These are phyloP conservation scores for Adansonia digitata DNA, from an alignment of 345 rosid species.

Conservation along the genomic window DNA sequence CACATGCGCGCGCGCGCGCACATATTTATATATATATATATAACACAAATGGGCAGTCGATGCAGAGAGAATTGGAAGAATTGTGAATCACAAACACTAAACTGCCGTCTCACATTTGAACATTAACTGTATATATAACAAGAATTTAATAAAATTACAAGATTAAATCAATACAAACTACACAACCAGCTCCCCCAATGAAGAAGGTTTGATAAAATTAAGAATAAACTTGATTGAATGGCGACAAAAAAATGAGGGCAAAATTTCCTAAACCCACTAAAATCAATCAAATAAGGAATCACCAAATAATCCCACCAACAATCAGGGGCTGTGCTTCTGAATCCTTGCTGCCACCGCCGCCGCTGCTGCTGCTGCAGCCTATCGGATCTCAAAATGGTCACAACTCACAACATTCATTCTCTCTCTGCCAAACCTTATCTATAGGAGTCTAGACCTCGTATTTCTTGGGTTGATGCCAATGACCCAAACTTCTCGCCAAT, in stretches of 20 bases:
- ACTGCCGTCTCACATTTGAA: not conserved
- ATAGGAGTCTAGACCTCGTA: slow-evolving; percentile 41
- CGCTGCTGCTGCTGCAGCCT: too few species aligned
- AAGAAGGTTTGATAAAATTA: slow-evolving; percentile 14
- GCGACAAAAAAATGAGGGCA: slow-evolving; percentile 22
- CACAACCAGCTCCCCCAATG: slow-evolving; percentile 30
- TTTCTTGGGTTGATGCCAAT: slow-evolving; percentile 92
- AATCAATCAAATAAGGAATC: slow-evolving; percentile 35
- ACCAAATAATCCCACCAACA: slow-evolving; percentile 14
- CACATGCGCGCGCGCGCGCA: too few species aligned
- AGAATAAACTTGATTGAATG: slow-evolving; percentile 35
- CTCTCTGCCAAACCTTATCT: not conserved
- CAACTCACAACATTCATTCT: not conserved
- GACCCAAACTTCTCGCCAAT: slow-evolving; percentile 65
- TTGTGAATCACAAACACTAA: not conserved
- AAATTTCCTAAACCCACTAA: slow-evolving; percentile 35
- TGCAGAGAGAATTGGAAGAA: not conserved
- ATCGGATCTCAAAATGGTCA: not conserved
- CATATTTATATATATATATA: too few species aligned
- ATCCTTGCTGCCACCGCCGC: slow-evolving; percentile 9
- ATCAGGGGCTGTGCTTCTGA: slow-evolving; percentile 8
- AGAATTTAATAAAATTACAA: slow-evolving; percentile 23
- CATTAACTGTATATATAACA: not conserved
- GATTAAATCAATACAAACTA: slow-evolving; percentile 21
- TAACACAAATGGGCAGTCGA: not conserved